Base-by-base conservation (phyloP, 2,329 filamentous ascomycete genomes). In the Epichloe uncinata region DNA sequence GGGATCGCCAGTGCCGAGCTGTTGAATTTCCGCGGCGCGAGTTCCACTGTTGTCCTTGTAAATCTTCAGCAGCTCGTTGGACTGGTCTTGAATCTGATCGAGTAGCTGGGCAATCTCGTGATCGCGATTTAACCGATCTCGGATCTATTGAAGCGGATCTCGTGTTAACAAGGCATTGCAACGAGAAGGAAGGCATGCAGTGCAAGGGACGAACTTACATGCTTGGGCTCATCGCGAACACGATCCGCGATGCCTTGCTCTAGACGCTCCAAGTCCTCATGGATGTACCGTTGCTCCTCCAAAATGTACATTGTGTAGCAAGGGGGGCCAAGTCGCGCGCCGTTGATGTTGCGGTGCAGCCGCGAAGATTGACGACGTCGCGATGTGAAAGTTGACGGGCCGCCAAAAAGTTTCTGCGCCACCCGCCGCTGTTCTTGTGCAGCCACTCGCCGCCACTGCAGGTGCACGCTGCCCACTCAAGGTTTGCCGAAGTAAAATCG, bases 261-360 rank as follows among this genome's bases (percentile, higher is more conserved):
- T 52, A 98, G 78, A 55, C 93, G 84, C 75, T 98, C 93, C 47
- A 98, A 73, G 69, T 98, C 93, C 78, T 98, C 93, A 60, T 96
- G 90, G 60, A 96, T 80, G 61, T 87, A 89, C 60, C 93, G 81
- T 70, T 97, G 85, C 60, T 97, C 90, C 73, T 98, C 94, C 55
- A 96, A 71, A 58, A 95, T 73, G 82, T 95, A 73, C 89, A 96
- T 83, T 6, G 44, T 69, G 57, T 42, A 34, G 13, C 36, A 46
- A 13, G 18, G 5, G 20, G 37, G 33, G n/a, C 12, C n/a, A 30
- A 30, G 15, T 26, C 5, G 20, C 41, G 38, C 47, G 34, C 36
- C 22, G 13, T n/a, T 13, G 30, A 42, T 5, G 37, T 48, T 22
- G 41, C 22, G 36, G 5, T 18, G 26, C n/a, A 41, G 37, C 16